Evolutionary conservation across 179 eudicot species (phyloP), one percentile per base, ranked within the genome.

Genomic region (Drosera spatulata): DNA sequence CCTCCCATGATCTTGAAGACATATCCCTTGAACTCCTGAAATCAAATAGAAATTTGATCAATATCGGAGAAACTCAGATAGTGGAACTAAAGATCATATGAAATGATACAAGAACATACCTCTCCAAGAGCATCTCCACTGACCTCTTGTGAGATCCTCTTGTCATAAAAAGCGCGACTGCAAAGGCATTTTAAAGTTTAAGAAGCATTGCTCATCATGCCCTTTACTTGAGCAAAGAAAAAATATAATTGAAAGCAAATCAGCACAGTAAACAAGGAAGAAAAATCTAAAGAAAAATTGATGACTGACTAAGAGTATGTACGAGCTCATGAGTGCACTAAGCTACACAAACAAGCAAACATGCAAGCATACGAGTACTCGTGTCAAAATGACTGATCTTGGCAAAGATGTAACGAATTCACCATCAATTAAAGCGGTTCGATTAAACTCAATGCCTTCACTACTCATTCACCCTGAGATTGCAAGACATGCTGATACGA

Each of bases 1-100:
- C 95, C 95, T 53, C 95, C 95, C 91, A 76, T 87, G 45, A 87
- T 87, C 75, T 87, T 87, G 79, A 88, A 88, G 0, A 85, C 90
- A 46, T 85, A 88, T 2, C 96, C 96, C 76, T 85, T 85, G 75
- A 88, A 88, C 59, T 88, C 96, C 96, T 88, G 78, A 10, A 2
- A 40, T 22, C 33, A 33, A 4, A 44, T 6, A 50, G 13, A 22
- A 22, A 22, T 22, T 22, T 22, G 33, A 22, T 22, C 33, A 22
- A 22, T 22, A 22, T 22, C 33, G 33, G 33, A 22, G 33, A 22
- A 22, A 22, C 33, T 22, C 33, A 22, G 33, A 22, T 22, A 0
- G 33, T 22, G 33, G 33, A 22, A 22, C 33, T 22, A 22, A 22
- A 22, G 33, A 22, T 22, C 33, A 22, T 22, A 22, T 22, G 33